A percentile compares a stretch with the other conserved stretches of the same genome.
phyloP scores from a whole-genome alignment of 1,139 yeast genomes.

The Blastobotrys elegans region DNA sequence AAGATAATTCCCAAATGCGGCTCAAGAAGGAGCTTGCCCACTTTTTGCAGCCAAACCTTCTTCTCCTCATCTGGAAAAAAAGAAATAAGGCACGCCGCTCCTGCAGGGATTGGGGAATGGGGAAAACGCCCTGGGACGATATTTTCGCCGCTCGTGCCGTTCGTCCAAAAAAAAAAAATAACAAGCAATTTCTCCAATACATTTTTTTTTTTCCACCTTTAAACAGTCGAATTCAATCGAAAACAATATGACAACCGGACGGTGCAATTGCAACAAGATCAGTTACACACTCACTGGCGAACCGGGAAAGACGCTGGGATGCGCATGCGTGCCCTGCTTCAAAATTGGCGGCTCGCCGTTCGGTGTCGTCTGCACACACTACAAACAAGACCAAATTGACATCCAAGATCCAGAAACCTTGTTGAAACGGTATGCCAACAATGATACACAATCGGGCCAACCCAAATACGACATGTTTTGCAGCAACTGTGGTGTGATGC shows the following conservation, averaged over 20 bases:
- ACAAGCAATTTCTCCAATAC: no score
- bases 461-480: slow-evolving; percentile 4
- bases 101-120: no score
- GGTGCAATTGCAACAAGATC: not conserved
- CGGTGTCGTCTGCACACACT: not conserved
- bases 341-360: not conserved
- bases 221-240: not conserved
- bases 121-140: no score
- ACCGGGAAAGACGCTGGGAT: not conserved
- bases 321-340: slow-evolving; percentile 2
- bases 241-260: not conserved
- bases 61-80: no score
- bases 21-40: no score
- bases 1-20: no score
- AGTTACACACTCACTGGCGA: not conserved
- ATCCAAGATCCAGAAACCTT: not conserved
- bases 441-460: not conserved
- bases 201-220: no score
- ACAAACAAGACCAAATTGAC: not conserved
- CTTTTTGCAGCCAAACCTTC: no score
- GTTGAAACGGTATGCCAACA: not conserved
- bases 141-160: no score
- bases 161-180: no score
- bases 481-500: not conserved
- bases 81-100: no score